Evolutionary conservation across 148 eudicot species (phyloP).

Genomic region (Chenopodium quinoa): DNA sequence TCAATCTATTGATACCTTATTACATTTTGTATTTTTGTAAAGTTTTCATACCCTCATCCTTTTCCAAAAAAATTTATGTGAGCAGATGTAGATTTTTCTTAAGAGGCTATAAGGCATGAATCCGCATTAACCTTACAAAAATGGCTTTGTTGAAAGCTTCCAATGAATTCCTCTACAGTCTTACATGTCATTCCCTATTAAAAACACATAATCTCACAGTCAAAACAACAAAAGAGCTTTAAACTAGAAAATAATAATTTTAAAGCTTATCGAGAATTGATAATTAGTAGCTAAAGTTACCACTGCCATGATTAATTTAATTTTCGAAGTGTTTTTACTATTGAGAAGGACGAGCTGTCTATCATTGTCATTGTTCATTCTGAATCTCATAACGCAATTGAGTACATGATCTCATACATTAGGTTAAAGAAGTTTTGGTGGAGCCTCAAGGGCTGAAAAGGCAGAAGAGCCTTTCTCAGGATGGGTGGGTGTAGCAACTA

Average conservation of each 20-base stretch:
- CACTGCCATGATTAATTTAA: conserved; percentile 76
- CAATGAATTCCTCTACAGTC: conserved; percentile 44
- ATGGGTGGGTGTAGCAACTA: conserved; percentile 28
- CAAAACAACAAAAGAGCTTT: background rate
- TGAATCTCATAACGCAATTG: conserved; percentile 56
- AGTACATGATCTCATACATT: conserved; percentile 63
- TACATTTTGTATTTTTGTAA: too few species aligned
- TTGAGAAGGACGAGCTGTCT: conserved; percentile 72
- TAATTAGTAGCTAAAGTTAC: conserved; percentile 29
- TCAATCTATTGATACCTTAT: too few species aligned
- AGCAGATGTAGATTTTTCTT: too few species aligned
- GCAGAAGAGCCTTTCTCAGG: conserved; percentile 21
- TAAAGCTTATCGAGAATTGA: background rate
- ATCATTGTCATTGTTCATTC: conserved; percentile 32
- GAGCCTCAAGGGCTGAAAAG: conserved; percentile 34
- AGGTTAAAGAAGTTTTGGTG: conserved; percentile 44
- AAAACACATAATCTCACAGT: background rate
- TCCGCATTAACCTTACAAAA: too few species aligned
- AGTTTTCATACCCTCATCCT: too few species aligned
- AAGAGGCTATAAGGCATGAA: too few species aligned
- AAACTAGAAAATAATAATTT: background rate
- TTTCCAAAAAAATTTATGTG: too few species aligned
- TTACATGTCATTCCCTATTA: conserved; percentile 73
- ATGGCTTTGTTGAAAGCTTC: too few species aligned
- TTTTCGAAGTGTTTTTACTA: conserved; percentile 55